phyloP scores from a whole-genome alignment of 805 yeast species.

The Blastobotrys mokoenaii region DNA sequence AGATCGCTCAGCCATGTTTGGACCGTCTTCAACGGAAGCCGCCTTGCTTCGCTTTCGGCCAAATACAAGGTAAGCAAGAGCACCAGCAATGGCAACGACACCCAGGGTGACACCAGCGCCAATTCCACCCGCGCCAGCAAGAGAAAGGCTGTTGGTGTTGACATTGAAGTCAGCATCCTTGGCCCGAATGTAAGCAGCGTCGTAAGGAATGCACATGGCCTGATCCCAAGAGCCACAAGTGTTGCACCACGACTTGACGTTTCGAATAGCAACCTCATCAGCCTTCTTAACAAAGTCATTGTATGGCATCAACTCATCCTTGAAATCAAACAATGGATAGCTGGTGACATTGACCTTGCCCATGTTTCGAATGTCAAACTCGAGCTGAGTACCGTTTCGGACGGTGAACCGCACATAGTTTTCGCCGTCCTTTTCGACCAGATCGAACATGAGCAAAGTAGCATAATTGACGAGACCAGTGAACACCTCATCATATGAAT shows the following conservation, averaged over 20 bases:
- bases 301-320: slow-evolving; percentile 30
- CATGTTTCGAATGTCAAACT: slow-evolving; percentile 18
- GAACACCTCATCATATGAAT: slow-evolving; percentile 28
- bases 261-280: slow-evolving; percentile 22
- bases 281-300: slow-evolving; percentile 28
- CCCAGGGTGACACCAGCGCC: slow-evolving; percentile 42
- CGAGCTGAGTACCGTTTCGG: slow-evolving; percentile 36
- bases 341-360: slow-evolving; percentile 5
- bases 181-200: slow-evolving; percentile 17
- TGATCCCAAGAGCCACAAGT: slow-evolving; percentile 28
- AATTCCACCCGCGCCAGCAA: slow-evolving; percentile 43
- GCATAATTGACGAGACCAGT: slow-evolving; percentile 43
- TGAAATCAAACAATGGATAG: slow-evolving; percentile 34
- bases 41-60: background rate
- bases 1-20: background rate
- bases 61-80: slow-evolving; percentile 21
- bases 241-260: slow-evolving; percentile 33
- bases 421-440: slow-evolving; percentile 21
- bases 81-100: slow-evolving; percentile 32
- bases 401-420: slow-evolving; percentile 37
- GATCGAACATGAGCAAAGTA: slow-evolving; percentile 38
- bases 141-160: slow-evolving; percentile 17
- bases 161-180: slow-evolving; percentile 20
- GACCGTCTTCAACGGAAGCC: background rate
- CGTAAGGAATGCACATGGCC: slow-evolving; percentile 29